Conservation (phyloP, 2,329 filamentous ascomycete species). For the Diplodia mutila region DNA sequence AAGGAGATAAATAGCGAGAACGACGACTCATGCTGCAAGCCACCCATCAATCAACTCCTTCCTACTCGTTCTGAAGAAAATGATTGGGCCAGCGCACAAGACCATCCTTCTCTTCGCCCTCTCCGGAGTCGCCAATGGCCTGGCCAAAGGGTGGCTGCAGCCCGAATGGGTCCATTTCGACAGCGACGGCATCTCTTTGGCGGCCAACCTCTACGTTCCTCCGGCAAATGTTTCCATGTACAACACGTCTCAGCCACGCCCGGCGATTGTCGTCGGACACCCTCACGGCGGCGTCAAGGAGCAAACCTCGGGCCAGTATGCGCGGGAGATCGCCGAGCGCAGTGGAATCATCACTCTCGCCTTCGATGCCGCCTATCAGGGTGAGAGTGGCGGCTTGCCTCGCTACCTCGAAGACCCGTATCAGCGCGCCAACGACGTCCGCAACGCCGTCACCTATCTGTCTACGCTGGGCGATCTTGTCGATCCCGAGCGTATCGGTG, state of each 20-base stretch:
- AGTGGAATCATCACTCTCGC: conserved; percentile 40
- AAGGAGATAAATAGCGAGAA: too few species aligned
- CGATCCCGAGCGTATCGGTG: conserved; percentile 42
- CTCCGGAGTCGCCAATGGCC: too few species aligned
- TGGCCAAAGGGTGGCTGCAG: too few species aligned
- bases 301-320: conserved; percentile 43
- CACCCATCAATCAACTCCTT: too few species aligned
- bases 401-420: conserved; percentile 44
- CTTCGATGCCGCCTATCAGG: conserved; percentile 48
- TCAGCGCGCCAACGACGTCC: conserved; percentile 44
- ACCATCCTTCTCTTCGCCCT: too few species aligned
- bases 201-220: not conserved
- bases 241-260: conserved; percentile 22
- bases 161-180: too few species aligned
- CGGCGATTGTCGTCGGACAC: conserved; percentile 39
- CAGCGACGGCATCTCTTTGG: not conserved
- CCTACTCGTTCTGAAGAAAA: too few species aligned
- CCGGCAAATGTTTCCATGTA: conserved; percentile 14
- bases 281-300: conserved; percentile 45
- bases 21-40: too few species aligned
- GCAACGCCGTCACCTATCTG: conserved; percentile 43
- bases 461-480: conserved; percentile 33
- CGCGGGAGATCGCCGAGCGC: conserved; percentile 34
- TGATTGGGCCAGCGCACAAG: too few species aligned
- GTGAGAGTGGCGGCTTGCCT: conserved; percentile 43